Conservation (phyloP, 768 basidiomycete genomes). For the Suillus lakei region DNA sequence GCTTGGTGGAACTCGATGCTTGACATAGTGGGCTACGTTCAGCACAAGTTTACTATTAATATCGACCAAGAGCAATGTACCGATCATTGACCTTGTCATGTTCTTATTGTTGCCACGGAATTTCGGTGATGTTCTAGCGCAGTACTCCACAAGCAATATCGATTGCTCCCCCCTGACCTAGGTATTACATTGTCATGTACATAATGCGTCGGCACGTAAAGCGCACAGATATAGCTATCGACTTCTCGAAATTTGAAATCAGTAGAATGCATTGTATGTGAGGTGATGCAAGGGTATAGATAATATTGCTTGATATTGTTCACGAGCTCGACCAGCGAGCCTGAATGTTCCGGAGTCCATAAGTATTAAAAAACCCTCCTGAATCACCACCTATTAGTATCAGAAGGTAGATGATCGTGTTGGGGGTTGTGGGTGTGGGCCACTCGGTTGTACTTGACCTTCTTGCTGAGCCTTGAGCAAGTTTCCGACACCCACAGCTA, state of each 20-base stretch:
- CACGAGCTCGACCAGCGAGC: constrained; percentile 29
- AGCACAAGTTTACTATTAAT: background rate
- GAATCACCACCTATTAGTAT: constrained; percentile 11
- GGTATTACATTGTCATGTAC: background rate
- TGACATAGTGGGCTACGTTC: background rate
- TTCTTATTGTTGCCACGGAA: background rate
- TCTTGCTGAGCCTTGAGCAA: constrained; percentile 56
- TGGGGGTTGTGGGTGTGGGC: constrained; percentile 32
- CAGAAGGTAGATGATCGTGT: constrained; percentile 36
- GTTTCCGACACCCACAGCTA: constrained; percentile 75
- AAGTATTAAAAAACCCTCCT: background rate
- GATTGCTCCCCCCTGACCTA: background rate
- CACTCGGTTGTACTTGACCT: constrained; percentile 29
- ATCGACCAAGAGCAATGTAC: background rate
- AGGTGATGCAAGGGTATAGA: constrained; percentile 16
- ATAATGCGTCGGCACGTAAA: background rate
- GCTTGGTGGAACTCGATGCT: background rate
- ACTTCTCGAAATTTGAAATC: background rate
- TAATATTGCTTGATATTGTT: constrained; percentile 28
- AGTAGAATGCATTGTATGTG: constrained; percentile 1
- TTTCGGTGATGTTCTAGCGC: background rate
- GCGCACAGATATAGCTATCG: background rate
- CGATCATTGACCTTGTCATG: background rate
- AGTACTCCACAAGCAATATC: background rate
- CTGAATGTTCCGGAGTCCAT: constrained; percentile 9